Evolutionary conservation across 1,139 yeast genomes (phyloP), one percentile per base, ranked within the genome.

Genomic region (Ogataea hybrid): DNA sequence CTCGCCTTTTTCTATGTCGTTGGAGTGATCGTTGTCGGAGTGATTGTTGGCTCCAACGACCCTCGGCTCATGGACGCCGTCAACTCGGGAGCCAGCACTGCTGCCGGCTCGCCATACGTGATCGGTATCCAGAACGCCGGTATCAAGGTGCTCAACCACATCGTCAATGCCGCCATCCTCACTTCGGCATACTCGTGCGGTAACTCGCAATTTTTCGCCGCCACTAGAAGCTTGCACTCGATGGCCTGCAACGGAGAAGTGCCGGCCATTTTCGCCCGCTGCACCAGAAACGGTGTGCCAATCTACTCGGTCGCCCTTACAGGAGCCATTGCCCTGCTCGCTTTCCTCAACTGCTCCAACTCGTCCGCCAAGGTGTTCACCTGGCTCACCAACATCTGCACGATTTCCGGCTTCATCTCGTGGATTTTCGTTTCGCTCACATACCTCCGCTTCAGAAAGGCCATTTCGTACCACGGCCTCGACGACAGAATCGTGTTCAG

Each of bases 361-460:
- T 49, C 57, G 16, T 43, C 64, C 5, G 30, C 65, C 3, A 44
- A 49, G 6, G 68, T 62, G 14, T 64, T 64, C 53, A 53, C 57
- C 16, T 70, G 73, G 73, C 62, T 70, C 30, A 57, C 68, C 32
- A 68, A 67, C 47, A 60, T 69, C 35, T 65, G 71, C n/a, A 67
- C 73, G 20, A 64, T 70, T 15, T 65, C 73, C 2, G 73, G 74
- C n/a, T 69, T 69, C 53, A 50, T 68, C 22, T 66, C 70, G n/a
- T 70, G 75, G 75, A 46, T 67, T 14, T 57, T 69, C 40, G 67
- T 73, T 27, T 55, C 71, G 16, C 55, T 67, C 29, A 69, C 79
- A 17, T 75, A 75, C 50, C 44, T 75, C 36, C 68, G 80, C 59
- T 77, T 75, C 73, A 73, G 79, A 62, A 72, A 70, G 53, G 83